These are phyloP conservation scores for Oxytropis ochrocephala DNA, from an alignment of 306 rosid genomes.

Conservation along the genomic window DNA sequence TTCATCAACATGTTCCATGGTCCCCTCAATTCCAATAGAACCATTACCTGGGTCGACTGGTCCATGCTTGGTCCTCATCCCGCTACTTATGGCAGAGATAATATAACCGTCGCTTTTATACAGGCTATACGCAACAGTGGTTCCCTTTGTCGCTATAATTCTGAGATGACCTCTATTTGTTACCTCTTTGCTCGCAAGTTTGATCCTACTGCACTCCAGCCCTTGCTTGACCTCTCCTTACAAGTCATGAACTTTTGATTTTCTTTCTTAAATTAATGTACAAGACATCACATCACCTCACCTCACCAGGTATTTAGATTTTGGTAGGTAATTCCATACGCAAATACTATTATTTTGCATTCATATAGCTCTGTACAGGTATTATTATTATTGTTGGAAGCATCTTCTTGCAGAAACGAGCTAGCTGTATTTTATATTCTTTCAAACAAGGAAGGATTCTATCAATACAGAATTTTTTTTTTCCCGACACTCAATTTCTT, in stretches of 20 bases:
- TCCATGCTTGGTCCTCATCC: conserved; percentile 91
- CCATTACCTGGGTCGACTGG: conserved; percentile 92
- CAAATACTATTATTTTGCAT: conserved; percentile 10
- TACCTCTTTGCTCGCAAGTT: conserved; percentile 90
- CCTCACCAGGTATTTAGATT: neutral
- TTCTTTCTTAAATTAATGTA: neutral
- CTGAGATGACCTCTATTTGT: conserved; percentile 66
- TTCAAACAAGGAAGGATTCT: conserved; percentile 27
- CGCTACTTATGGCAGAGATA: conserved; percentile 42
- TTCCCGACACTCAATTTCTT: neutral
- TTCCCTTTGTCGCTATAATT: conserved; percentile 63
- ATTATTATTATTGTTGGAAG: neutral
- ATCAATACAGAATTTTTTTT: conserved; percentile 15
- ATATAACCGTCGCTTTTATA: conserved; percentile 53
- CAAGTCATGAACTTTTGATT: conserved; percentile 57
- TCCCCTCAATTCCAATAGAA: conserved; percentile 66
- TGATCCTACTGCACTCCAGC: conserved; percentile 53
- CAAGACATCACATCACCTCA: neutral
- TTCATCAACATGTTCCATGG: conserved; percentile 76
- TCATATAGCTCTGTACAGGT: conserved; percentile 16
- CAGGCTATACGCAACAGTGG: conserved; percentile 57
- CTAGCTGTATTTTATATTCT: conserved; percentile 13
- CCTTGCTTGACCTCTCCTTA: conserved; percentile 58
- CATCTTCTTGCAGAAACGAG: conserved; percentile 26
- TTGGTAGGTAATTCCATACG: conserved; percentile 11